Conservation (phyloP, 345 rosid genomes). For the Eucalyptus curtisii region DNA sequence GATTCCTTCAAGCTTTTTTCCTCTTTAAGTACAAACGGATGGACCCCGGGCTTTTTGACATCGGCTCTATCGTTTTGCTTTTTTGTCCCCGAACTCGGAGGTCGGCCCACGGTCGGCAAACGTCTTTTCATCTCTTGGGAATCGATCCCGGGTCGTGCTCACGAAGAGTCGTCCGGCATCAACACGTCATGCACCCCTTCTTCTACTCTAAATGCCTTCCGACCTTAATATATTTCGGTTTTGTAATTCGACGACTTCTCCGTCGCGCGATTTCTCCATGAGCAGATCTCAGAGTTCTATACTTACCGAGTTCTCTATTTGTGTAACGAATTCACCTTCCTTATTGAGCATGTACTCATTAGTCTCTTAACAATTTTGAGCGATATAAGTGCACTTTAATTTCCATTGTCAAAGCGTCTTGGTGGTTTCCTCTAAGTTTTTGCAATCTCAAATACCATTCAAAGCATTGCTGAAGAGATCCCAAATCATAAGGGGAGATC, state of each 20-base stretch:
- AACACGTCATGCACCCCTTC: neutral
- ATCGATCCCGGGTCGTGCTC: neutral
- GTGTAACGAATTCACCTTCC: neutral
- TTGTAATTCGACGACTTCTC: neutral
- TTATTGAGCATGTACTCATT: too few relatives aligned
- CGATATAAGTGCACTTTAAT: neutral
- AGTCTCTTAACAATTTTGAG: neutral
- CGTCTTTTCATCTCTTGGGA: neutral
- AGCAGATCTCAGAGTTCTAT: neutral
- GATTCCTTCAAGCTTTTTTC: neutral
- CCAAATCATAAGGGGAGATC: too few relatives aligned
- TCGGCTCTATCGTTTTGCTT: neutral
- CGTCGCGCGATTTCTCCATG: neutral
- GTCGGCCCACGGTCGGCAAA: neutral
- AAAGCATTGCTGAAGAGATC: too few relatives aligned
- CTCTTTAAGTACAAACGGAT: neutral
- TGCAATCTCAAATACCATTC: too few relatives aligned
- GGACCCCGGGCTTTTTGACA: neutral
- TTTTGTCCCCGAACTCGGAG: neutral
- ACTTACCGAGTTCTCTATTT: neutral
- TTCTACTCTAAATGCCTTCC: neutral
- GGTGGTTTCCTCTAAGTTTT: neutral
- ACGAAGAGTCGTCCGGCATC: neutral
- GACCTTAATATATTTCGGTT: neutral
- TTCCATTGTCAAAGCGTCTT: neutral